Percentiles rank a stretch among this genome's conserved stretches.
Evolutionary conservation across 2,329 filamentous ascomycete species (phyloP).

Genomic region (Rhytidhysteron rufulum): DNA sequence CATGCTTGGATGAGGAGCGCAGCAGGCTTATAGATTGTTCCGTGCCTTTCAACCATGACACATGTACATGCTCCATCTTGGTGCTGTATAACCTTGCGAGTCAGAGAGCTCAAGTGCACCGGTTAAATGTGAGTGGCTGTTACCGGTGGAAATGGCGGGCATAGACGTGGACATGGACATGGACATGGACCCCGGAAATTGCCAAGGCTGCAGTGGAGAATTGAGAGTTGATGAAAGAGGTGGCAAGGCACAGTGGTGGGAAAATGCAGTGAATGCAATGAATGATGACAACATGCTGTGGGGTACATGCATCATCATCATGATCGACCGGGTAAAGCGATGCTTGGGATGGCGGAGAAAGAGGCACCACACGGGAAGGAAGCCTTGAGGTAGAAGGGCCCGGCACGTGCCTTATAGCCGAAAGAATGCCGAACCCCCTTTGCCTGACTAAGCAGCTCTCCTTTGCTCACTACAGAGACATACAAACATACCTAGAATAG

Average conservation of each 20-base stretch:
- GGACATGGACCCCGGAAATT: not conserved
- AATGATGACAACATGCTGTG: not conserved
- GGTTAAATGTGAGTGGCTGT: not conserved
- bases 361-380: too few relatives aligned
- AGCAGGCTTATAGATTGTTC: not conserved
- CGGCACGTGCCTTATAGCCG: too few relatives aligned
- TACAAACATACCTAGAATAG: too few relatives aligned
- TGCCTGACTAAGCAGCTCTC: too few relatives aligned
- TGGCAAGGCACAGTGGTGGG: not conserved
- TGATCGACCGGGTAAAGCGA: not conserved
- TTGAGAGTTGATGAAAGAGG: not conserved
- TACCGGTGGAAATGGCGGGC: too few relatives aligned
- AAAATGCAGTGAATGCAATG: not conserved
- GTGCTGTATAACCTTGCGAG: too few relatives aligned
- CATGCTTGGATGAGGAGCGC: not conserved
- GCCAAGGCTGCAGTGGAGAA: not conserved
- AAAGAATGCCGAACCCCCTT: too few relatives aligned
- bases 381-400: too few relatives aligned
- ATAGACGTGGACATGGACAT: not conserved
- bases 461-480: too few relatives aligned
- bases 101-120: not conserved
- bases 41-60: not conserved
- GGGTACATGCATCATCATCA: not conserved
- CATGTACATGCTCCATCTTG: not conserved
- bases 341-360: not conserved